Percentiles rank a stretch among this genome's conserved stretches.
phyloP scores from a whole-genome alignment of 73 alveolate genomes.

The Paramecium sexaurelia region DNA sequence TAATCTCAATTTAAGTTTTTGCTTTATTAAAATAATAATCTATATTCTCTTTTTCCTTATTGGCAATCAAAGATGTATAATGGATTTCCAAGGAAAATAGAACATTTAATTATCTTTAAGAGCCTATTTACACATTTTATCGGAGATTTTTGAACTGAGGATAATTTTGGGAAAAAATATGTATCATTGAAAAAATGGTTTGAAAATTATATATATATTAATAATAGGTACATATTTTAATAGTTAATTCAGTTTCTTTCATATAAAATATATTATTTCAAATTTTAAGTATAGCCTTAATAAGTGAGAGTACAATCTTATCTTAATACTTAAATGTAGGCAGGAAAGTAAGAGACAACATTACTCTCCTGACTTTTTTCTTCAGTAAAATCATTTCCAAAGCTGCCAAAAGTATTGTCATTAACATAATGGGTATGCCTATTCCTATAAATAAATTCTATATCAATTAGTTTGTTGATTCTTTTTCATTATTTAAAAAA shows the following conservation, averaged over 20 bases:
- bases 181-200: no score
- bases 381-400: neutral
- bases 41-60: neutral
- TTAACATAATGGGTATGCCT: neutral
- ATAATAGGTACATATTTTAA: neutral
- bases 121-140: no score
- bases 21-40: neutral
- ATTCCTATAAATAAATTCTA: neutral
- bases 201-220: neutral
- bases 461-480: neutral
- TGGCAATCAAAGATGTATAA: neutral
- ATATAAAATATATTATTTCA: neutral
- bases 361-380: neutral
- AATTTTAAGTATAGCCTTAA: conserved; percentile 31
- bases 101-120: no score
- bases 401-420: neutral
- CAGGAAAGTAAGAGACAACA: neutral
- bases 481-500: neutral
- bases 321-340: conserved; percentile 37
- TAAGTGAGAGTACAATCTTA: conserved; percentile 12
- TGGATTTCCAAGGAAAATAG: no score
- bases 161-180: no score
- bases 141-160: no score
- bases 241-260: neutral
- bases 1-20: neutral